Evolutionary conservation across 2,329 filamentous ascomycete species (phyloP), one percentile per base, ranked within the genome.

Genomic region (Aspergillus caelatus): DNA sequence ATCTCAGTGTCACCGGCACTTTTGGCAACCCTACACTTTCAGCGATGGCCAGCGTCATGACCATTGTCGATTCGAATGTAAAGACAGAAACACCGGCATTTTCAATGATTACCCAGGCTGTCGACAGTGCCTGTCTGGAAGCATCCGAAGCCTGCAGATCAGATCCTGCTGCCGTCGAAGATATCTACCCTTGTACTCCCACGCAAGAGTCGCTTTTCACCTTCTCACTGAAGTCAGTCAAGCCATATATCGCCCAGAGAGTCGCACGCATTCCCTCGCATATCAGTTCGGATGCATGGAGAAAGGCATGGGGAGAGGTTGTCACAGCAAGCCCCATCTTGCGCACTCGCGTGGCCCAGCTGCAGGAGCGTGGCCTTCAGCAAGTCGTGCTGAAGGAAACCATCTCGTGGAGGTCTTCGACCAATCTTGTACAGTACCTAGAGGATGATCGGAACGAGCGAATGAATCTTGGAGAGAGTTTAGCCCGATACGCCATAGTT

Each of bases 241-340:
- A 78, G 28, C 77, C 80, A 3, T 84, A 84, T 57, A 75, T 82
- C 41, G 80, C 80, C 8, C 81, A 82, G 62, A 75, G 80, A 63
- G 68, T 82, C 0, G 71, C 79, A 4, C 68, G 66, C 5, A 76
- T 84, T 9, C 75, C 78, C 0, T 56, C 63, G 0, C 58, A 75
- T n/a, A 69, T 82, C 6, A 70, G 76, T 16, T 30, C 80, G 4
- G 69, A 71, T 14, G 72, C 73, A 9, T 81, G 81, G 75, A 80
- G 78, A 60, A 69, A 71, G 6, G 80, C 82, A 4, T 84, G 82
- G 81, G 75, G 81, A 55, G 71, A 71, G 8, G 77, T 80, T 3
- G 75, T 82, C 2, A 62, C 74, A 19, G 72, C 75, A 50, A 75
- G 73, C 46, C 79, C 80, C 30, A 82, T 84, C 30, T 71, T 85